Evolutionary conservation across 768 basidiomycete genomes (phyloP), one percentile per base, ranked within the genome.

Genomic region (Paxillus rubicundulus): DNA sequence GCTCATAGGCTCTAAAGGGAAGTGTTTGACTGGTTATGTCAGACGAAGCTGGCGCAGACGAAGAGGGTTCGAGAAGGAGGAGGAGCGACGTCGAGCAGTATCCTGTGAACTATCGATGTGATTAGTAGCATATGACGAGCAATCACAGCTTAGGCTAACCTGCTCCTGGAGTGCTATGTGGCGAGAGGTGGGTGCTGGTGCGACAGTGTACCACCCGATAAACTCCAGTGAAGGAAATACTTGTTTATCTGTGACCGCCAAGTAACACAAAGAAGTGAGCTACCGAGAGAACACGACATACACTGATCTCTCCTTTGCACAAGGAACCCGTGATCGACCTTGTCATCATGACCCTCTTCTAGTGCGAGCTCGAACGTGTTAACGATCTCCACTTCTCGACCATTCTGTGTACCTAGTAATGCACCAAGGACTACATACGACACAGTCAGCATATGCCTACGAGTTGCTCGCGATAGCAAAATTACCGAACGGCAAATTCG

Each of bases 211-310:
- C 97, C 97, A 99, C 8, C 97, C 97, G 46, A 99, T 89, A 64
- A 99, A 87, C 65, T 98, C 97, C 32, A 98, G 79, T 1, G 94
- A 93, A 10, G 97, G 97, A 69, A 99, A 98, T 18, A 98, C 96
- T 72, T 97, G 94, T 70, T 96, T 96, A 78, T 94, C 96, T 98
- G 69, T 40, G 46, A 47, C 30, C 16, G 17, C 51, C 49, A 44
- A 32, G 18, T 58, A 41, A 50, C 56, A 30, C 18, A 51, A 46
- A 44, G 44, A 28, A 24, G 27, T 12, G 41, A 13, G n/a, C 9
- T 9, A 20, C 34, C 13, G 34, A 51, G 24, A 42, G 20, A 41
- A 52, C 44, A 13, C 21, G 27, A 55, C 77, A 72, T 53, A 86
- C 96, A 99, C 71, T 98, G 94, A 56, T 95, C 93, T 60, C 84